Evolutionary conservation across 2,329 filamentous ascomycete species (phyloP).

Genomic region (Didymella exigua): DNA sequence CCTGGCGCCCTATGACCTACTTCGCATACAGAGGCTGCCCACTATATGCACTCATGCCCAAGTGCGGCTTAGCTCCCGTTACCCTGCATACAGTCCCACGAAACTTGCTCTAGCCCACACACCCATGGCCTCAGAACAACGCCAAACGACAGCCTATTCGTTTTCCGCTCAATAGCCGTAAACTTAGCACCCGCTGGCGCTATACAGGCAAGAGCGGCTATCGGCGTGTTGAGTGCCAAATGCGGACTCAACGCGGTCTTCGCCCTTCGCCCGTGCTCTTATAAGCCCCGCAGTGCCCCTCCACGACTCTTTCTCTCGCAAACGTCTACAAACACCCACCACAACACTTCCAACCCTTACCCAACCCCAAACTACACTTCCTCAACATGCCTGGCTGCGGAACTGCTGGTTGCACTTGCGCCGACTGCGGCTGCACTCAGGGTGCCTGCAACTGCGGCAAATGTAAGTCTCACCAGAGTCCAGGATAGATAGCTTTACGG

Average conservation of each 20-base stretch:
- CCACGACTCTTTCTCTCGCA: constrained; percentile 2
- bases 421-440: constrained; percentile 41
- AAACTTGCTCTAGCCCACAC: constrained; percentile 31
- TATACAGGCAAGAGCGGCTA: constrained; percentile 24
- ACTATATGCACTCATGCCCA: constrained; percentile 15
- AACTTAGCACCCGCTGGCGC: constrained; percentile 2
- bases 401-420: constrained; percentile 43
- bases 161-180: constrained; percentile 6
- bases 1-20: constrained; percentile 9
- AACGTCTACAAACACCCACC: not conserved
- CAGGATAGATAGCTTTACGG: not conserved
- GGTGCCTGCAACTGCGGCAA: constrained; percentile 41
- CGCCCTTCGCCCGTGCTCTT: not conserved
- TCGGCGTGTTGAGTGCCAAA: constrained; percentile 22
- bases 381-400: constrained; percentile 45
- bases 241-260: constrained; percentile 13
- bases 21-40: constrained; percentile 11
- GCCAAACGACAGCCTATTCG: constrained; percentile 11
- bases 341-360: constrained; percentile 1
- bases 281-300: constrained; percentile 15
- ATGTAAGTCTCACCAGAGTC: constrained; percentile 1
- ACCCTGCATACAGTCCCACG: constrained; percentile 26
- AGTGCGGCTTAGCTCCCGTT: constrained; percentile 9
- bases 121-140: constrained; percentile 13
- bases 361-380: constrained; percentile 11